Evolutionary conservation across 352 stramenopile species (phyloP).

Genomic region (Pythium diclinum): DNA sequence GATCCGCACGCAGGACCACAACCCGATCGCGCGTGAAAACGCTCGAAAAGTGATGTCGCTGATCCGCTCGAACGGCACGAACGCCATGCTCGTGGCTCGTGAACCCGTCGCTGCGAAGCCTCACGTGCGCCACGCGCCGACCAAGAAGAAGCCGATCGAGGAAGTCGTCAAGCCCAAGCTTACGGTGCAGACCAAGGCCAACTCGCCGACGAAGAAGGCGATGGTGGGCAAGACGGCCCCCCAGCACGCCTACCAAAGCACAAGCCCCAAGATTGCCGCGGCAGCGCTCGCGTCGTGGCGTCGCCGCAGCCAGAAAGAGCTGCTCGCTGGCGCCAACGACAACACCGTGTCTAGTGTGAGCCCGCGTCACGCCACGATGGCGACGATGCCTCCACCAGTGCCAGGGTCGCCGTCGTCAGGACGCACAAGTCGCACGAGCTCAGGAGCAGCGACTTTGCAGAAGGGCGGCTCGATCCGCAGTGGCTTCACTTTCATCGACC

Average conservation of each 20-base stretch:
- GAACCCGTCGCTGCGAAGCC: constrained; percentile 27
- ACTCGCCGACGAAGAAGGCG: constrained; percentile 3
- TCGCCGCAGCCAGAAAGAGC: constrained; percentile 26
- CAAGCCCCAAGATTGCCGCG: constrained; percentile 24
- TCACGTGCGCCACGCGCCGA: constrained; percentile 27
- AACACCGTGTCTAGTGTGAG: not conserved
- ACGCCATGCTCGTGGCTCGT: constrained; percentile 37
- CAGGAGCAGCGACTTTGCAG: constrained; percentile 2
- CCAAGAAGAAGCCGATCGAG: constrained; percentile 14
- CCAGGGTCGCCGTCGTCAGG: not conserved
- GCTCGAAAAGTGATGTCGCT: constrained; percentile 55
- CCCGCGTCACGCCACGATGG: not conserved
- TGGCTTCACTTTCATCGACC: constrained; percentile 18
- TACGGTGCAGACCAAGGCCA: not conserved
- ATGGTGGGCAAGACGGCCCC: not conserved
- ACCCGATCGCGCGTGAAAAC: constrained; percentile 44
- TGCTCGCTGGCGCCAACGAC: constrained; percentile 1
- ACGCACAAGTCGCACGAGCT: not conserved
- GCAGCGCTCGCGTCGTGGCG: constrained; percentile 26
- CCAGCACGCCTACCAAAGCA: constrained; percentile 3
- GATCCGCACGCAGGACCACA: constrained; percentile 36
- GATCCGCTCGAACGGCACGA: constrained; percentile 44
- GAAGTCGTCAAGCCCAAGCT: constrained; percentile 5
- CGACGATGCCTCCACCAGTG: constrained; percentile 1
- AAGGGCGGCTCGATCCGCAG: constrained; percentile 19